phyloP scores from a whole-genome alignment of 2,329 filamentous ascomycete genomes.

The Claviceps purpurea region DNA sequence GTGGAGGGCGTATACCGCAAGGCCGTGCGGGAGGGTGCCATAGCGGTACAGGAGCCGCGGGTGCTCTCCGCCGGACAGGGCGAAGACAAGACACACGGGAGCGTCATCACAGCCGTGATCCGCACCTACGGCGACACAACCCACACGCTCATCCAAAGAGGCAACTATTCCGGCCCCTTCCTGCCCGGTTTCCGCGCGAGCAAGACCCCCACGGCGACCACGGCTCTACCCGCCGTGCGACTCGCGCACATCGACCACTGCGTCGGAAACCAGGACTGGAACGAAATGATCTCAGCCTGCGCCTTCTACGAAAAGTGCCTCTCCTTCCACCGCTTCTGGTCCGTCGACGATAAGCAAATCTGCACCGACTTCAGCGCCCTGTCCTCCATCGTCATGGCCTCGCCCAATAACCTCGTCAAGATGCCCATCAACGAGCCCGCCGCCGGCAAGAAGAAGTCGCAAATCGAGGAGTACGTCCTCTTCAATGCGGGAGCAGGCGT shows the following conservation, averaged over 20 bases:
- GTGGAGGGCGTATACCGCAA: constrained; percentile 66
- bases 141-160: constrained; percentile 73
- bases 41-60: constrained; percentile 48
- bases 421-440: constrained; percentile 99
- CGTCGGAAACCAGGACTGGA: constrained; percentile 93
- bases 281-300: constrained; percentile 61
- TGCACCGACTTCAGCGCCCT: constrained; percentile 85
- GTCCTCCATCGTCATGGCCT: constrained; percentile 82
- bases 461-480: constrained; percentile 87
- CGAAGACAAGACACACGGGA: constrained; percentile 47
- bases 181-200: constrained; percentile 65
- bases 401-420: constrained; percentile 74
- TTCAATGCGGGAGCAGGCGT: constrained; percentile 86
- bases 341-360: constrained; percentile 84
- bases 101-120: constrained; percentile 64
- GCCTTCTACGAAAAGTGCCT: constrained; percentile 76
- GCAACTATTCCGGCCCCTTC: constrained; percentile 60
- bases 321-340: constrained; percentile 95
- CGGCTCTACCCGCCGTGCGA: constrained; percentile 46
- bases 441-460: constrained; percentile 74
- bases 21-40: constrained; percentile 53
- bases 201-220: constrained; percentile 22
- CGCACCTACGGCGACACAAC: constrained; percentile 91
- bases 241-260: constrained; percentile 84
- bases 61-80: constrained; percentile 12